These are phyloP conservation scores for Cynanchum wilfordii DNA, from an alignment of 257 asterid genomes.

Conservation along the genomic window DNA sequence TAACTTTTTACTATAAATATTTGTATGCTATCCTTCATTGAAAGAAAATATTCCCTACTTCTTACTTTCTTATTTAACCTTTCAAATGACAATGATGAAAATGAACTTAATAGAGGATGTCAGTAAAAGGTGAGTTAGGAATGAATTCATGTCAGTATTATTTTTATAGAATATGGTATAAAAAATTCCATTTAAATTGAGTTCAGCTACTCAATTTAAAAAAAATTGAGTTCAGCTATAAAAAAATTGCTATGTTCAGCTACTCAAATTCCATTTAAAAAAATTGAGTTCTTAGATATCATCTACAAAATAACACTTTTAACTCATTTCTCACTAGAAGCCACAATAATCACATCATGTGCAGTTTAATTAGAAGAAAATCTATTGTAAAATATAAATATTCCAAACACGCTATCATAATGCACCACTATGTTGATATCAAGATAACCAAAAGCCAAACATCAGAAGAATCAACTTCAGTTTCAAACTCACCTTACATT, in stretches of 20 bases:
- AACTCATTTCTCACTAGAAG: background rate
- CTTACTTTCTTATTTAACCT: no score
- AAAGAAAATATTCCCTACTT: no score
- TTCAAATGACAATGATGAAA: no score
- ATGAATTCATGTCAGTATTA: no score
- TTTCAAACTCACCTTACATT: slow-evolving; percentile 57
- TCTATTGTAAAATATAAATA: background rate
- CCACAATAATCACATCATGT: background rate
- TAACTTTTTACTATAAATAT: no score
- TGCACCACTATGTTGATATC: background rate
- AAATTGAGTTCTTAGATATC: background rate
- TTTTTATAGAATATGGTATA: no score
- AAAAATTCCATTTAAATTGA: no score
- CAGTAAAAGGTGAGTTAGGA: no score
- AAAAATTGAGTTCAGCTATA: background rate
- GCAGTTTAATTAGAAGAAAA: background rate
- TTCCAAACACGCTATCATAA: background rate
- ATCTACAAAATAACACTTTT: background rate
- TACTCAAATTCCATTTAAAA: background rate
- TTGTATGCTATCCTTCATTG: no score
- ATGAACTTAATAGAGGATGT: no score
- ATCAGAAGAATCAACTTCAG: slow-evolving; percentile 3
- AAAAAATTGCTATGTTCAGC: no score
- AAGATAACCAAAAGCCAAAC: slow-evolving; percentile 3
- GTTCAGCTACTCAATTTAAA: background rate